phyloP scores from a whole-genome alignment of 2,329 filamentous ascomycete species.

The Diaporthe eres region DNA sequence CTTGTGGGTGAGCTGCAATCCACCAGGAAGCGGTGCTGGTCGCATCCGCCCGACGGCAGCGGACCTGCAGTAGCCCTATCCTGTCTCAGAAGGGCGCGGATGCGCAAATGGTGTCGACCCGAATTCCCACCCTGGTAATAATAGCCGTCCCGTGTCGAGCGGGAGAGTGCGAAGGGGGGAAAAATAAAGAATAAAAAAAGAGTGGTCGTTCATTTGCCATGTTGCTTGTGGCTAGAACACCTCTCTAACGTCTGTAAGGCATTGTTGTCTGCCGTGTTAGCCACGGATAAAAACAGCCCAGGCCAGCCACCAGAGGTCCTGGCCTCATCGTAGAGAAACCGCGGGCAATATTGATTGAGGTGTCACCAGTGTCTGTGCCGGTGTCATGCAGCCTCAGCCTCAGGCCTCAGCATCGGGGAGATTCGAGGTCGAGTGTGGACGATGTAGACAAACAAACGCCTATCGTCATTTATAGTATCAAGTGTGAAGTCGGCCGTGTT shows the following conservation, averaged over 20 bases:
- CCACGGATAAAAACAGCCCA: background rate
- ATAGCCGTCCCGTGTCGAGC: slow-evolving; percentile 21
- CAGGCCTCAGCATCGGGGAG: slow-evolving; percentile 9
- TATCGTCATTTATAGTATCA: background rate
- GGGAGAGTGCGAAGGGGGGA: background rate
- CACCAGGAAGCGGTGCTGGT: slow-evolving; percentile 10
- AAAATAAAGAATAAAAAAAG: background rate
- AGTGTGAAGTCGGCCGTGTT: background rate
- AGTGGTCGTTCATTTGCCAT: background rate
- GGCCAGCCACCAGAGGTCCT: slow-evolving; percentile 1
- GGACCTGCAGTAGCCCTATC: slow-evolving; percentile 30
- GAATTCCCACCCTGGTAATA: background rate
- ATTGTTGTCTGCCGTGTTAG: background rate
- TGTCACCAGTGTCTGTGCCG: slow-evolving; percentile 12
- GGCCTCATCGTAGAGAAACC: background rate
- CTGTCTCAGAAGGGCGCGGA: slow-evolving; percentile 24
- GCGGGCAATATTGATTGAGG: slow-evolving; percentile 5
- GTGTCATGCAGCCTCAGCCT: background rate
- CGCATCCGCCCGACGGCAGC: slow-evolving; percentile 27
- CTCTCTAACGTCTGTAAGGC: background rate
- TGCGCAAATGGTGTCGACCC: background rate
- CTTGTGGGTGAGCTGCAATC: slow-evolving; percentile 16
- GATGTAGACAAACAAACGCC: slow-evolving; percentile 7
- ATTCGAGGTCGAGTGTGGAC: slow-evolving; percentile 2
- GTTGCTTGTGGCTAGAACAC: slow-evolving; percentile 2